Conservation (phyloP, 163 green algal species). For the Chlamydomonas reinhardtii region DNA sequence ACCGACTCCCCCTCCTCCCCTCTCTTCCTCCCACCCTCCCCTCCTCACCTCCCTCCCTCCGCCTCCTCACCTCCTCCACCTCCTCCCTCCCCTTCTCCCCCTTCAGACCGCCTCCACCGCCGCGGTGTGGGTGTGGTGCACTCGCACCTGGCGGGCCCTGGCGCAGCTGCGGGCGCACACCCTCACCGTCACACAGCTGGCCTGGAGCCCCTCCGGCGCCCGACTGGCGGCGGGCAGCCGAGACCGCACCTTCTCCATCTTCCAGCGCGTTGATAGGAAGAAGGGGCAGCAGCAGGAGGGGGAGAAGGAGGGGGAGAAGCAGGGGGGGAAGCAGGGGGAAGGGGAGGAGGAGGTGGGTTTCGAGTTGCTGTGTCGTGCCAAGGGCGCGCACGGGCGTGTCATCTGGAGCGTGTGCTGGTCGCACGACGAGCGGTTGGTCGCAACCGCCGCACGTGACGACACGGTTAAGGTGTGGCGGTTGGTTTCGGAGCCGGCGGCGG, state of each 20-base stretch:
- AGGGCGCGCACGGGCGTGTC: constrained; percentile 80
- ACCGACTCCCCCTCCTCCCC: too few species aligned
- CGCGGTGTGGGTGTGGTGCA: constrained; percentile 92
- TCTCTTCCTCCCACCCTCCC: not conserved
- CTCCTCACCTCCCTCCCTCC: too few species aligned
- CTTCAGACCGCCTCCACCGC: constrained; percentile 60
- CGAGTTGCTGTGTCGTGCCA: constrained; percentile 57
- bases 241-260: constrained; percentile 85
- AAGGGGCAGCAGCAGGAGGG: not conserved
- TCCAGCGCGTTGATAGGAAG: constrained; percentile 3
- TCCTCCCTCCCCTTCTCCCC: not conserved
- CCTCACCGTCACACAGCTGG: constrained; percentile 94
- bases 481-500: not conserved
- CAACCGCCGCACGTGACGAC: constrained; percentile 84
- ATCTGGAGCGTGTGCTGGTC: constrained; percentile 87
- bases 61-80: not conserved
- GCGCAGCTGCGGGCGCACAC: constrained; percentile 83
- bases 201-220: constrained; percentile 81
- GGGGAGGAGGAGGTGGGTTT: constrained; percentile 56
- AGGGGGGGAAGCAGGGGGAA: not conserved
- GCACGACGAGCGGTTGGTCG: constrained; percentile 72
- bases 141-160: constrained; percentile 69
- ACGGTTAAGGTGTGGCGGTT: constrained; percentile 82
- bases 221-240: constrained; percentile 81
- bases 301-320: not conserved